Evolutionary conservation across 768 basidiomycete genomes (phyloP).

Genomic region (Serendipita sp.): DNA sequence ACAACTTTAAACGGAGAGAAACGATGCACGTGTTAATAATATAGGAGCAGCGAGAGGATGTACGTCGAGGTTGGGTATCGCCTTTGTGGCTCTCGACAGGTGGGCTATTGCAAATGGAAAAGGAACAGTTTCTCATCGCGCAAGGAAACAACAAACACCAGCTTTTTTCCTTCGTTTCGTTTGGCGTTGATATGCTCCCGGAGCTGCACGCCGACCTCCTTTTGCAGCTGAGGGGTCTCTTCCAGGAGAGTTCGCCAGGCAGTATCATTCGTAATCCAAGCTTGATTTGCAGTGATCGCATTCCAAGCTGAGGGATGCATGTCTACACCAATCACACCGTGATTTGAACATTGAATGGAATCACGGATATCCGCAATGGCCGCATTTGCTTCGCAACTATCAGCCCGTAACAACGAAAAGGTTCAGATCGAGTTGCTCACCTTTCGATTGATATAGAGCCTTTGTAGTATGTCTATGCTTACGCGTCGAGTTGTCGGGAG

Average conservation of each 20-base stretch:
- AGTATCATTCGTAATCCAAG: conserved; percentile 64
- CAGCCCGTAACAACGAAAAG: neutral
- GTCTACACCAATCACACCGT: conserved; percentile 60
- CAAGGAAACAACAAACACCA: conserved; percentile 46
- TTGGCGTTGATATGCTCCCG: conserved; percentile 43
- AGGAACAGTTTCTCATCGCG: conserved; percentile 55
- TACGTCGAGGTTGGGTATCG: too few species aligned
- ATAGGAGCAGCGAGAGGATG: too few species aligned
- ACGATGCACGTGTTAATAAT: too few species aligned
- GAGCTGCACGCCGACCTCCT: conserved; percentile 48
- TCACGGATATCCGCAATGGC: conserved; percentile 39
- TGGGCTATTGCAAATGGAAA: conserved; percentile 9
- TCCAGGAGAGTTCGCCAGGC: conserved; percentile 45
- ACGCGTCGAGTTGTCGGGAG: conserved; percentile 53
- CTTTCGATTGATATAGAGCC: conserved; percentile 24
- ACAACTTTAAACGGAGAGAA: neutral
- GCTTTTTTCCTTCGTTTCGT: conserved; percentile 40
- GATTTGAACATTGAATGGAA: conserved; percentile 34
- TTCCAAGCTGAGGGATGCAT: conserved; percentile 46
- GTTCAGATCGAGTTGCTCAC: neutral
- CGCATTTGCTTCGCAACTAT: conserved; percentile 39
- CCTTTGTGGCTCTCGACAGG: too few species aligned
- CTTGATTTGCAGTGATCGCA: conserved; percentile 33
- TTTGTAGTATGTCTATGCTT: conserved; percentile 44
- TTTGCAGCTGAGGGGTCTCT: conserved; percentile 38